Conservation (phyloP, 495 filamentous ascomycete species). For the Hyaloscypha hepaticicola region DNA sequence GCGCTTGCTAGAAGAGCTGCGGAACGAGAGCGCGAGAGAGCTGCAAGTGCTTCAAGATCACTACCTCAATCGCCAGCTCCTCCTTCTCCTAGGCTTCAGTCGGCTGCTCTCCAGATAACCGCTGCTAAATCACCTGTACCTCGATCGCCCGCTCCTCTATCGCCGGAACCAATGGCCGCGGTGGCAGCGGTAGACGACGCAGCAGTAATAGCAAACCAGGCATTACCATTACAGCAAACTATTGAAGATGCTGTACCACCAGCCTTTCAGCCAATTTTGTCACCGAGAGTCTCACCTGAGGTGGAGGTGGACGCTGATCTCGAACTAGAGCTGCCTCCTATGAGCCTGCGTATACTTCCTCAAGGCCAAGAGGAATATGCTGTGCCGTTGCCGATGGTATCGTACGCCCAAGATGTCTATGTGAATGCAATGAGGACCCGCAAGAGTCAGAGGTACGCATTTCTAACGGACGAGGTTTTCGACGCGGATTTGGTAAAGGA, state of each 20-base stretch:
- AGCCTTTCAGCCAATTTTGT: not conserved
- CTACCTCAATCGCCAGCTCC: not conserved
- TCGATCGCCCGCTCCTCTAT: not conserved
- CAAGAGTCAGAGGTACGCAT: conserved; percentile 12
- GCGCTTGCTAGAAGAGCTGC: not conserved
- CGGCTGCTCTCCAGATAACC: not conserved
- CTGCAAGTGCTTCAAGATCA: conserved; percentile 1
- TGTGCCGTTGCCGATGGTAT: conserved; percentile 27
- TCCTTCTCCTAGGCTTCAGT: not conserved
- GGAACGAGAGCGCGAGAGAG: not conserved
- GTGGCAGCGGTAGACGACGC: not conserved
- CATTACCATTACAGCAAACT: not conserved
- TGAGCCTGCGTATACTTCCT: not conserved
- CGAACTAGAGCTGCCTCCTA: not conserved
- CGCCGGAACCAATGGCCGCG: not conserved
- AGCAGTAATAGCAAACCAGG: not conserved
- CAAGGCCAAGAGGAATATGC: conserved; percentile 18
- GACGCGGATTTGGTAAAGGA: conserved; percentile 12
- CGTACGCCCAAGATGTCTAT: conserved; percentile 27
- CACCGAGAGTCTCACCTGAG: not conserved
- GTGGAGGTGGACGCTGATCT: not conserved
- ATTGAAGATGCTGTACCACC: not conserved
- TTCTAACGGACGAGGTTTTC: conserved; percentile 18
- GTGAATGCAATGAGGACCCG: conserved; percentile 12
- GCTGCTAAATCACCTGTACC: not conserved